Evolutionary conservation across 148 eudicot genomes (phyloP).

Genomic region (Linanthus parryae): DNA sequence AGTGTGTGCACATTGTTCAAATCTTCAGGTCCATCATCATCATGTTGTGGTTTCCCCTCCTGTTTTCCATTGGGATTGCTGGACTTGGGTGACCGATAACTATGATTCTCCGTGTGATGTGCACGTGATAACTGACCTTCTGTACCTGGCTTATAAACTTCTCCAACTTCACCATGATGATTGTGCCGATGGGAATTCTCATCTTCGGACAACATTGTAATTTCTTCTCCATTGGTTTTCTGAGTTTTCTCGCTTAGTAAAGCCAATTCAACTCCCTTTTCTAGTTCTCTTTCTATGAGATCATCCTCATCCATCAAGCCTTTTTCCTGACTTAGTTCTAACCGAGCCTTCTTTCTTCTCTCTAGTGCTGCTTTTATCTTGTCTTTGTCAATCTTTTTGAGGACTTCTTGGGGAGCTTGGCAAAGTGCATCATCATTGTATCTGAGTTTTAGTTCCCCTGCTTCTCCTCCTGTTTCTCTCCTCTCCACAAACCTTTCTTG

Average conservation of each 20-base stretch:
- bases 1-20: too few species aligned
- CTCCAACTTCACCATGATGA: constrained; percentile 28
- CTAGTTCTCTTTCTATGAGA: constrained; percentile 84
- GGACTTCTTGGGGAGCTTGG: constrained; percentile 61
- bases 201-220: too few species aligned
- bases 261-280: constrained; percentile 88
- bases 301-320: constrained; percentile 79
- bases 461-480: constrained; percentile 37
- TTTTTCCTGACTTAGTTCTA: constrained; percentile 45
- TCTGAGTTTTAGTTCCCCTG: constrained; percentile 44
- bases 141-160: constrained; percentile 18
- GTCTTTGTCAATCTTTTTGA: constrained; percentile 66
- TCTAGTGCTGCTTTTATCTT: constrained; percentile 72
- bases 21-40: too few species aligned
- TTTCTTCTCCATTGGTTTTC: too few species aligned
- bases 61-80: constrained; percentile 69
- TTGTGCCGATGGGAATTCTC: too few species aligned
- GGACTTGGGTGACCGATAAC: constrained; percentile 51
- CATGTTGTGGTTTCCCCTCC: too few species aligned
- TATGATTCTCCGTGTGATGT: constrained; percentile 49
- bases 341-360: constrained; percentile 67
- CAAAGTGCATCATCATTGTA: constrained; percentile 30
- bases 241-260: constrained; percentile 55
- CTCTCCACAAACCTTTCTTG: constrained; percentile 38
- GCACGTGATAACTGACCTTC: constrained; percentile 36